These are phyloP conservation scores for Phytophthora boehmeriae DNA, from an alignment of 352 stramenopile species.

Conservation along the genomic window DNA sequence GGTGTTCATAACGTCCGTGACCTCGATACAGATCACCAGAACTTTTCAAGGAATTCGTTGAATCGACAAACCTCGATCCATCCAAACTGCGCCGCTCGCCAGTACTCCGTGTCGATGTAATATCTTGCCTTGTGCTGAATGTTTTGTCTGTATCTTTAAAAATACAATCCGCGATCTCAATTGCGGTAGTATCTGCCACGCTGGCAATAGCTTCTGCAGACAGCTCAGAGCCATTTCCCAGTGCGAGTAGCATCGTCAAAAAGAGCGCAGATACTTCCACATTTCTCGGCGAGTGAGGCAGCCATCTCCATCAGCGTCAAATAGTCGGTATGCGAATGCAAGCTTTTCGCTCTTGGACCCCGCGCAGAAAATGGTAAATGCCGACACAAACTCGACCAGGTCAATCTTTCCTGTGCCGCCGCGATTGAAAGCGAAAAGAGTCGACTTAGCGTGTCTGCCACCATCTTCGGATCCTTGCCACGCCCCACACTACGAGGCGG, in stretches of 20 bases:
- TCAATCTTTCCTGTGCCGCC: conserved; percentile 86
- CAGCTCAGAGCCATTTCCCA: conserved; percentile 89
- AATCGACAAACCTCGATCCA: conserved; percentile 48
- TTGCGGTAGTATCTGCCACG: conserved; percentile 80
- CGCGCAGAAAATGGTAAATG: conserved; percentile 93
- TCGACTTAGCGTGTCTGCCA: conserved; percentile 69
- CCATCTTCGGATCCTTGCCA: conserved; percentile 80
- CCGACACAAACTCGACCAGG: conserved; percentile 92
- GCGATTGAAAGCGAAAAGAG: conserved; percentile 90
- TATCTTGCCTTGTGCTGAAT: conserved; percentile 54
- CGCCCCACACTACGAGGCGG: conserved; percentile 65
- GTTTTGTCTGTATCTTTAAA: conserved; percentile 87
- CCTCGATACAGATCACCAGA: conserved; percentile 28
- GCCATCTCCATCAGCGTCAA: conserved; percentile 91
- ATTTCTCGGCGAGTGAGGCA: conserved; percentile 92
- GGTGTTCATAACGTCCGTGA: conserved; percentile 65
- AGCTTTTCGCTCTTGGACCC: conserved; percentile 97
- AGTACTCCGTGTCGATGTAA: conserved; percentile 26
- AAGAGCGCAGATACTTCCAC: conserved; percentile 95
- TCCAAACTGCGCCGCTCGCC: conserved; percentile 69
- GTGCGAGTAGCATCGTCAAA: conserved; percentile 93
- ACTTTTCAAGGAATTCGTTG: conserved; percentile 39
- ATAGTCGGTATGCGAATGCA: conserved; percentile 88
- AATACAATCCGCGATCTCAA: conserved; percentile 82
- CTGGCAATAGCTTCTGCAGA: conserved; percentile 83